Evolutionary conservation across 495 filamentous ascomycete species (phyloP).

Genomic region (Penicilliopsis zonata): DNA sequence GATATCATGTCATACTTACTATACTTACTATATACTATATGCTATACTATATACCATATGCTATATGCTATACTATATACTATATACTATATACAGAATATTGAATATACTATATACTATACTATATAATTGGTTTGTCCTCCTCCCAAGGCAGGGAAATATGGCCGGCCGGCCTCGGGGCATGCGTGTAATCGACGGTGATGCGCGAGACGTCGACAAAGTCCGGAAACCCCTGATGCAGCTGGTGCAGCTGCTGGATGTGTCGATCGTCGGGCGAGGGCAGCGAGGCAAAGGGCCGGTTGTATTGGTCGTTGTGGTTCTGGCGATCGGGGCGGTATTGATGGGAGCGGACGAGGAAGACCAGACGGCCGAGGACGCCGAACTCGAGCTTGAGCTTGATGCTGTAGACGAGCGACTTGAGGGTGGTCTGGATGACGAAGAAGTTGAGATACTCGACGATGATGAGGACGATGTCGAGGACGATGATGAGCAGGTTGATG

Average conservation of each 20-base stretch:
- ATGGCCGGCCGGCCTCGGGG: not conserved
- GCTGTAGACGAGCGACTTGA: constrained; percentile 37
- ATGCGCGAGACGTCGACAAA: not conserved
- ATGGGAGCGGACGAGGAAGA: constrained; percentile 2
- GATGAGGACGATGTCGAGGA: constrained; percentile 32
- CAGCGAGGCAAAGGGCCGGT: too few relatives aligned
- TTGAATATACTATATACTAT: too few relatives aligned
- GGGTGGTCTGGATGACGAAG: constrained; percentile 28
- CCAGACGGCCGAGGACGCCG: constrained; percentile 23
- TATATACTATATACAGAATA: too few relatives aligned
- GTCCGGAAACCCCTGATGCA: not conserved
- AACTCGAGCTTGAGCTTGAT: constrained; percentile 45
- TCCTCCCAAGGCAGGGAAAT: not conserved
- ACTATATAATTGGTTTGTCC: too few relatives aligned
- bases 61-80: too few relatives aligned
- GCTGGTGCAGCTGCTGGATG: too few relatives aligned
- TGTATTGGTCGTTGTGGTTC: too few relatives aligned
- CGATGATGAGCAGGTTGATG: constrained; percentile 30
- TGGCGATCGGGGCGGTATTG: too few relatives aligned
- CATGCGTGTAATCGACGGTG: not conserved
- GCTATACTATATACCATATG: too few relatives aligned
- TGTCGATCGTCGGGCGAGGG: too few relatives aligned
- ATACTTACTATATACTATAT: too few relatives aligned
- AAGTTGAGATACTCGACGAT: constrained; percentile 30
- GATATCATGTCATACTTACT: too few relatives aligned